Evolutionary conservation across 2,329 filamentous ascomycete genomes (phyloP), one percentile per base, ranked within the genome.

Genomic region (Calonectria henricotiae): DNA sequence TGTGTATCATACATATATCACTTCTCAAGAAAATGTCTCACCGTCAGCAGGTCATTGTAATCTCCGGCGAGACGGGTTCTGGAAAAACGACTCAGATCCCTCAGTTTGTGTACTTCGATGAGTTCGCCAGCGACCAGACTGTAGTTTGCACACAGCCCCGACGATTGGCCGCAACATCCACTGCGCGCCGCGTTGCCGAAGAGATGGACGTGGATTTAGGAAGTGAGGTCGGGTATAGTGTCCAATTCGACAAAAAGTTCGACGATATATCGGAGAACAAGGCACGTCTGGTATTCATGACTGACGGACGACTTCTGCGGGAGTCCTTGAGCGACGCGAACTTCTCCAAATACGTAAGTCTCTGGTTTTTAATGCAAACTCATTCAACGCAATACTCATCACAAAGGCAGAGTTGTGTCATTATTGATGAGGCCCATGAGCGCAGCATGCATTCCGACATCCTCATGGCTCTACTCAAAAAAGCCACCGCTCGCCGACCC

Each of bases 51-150:
- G 47, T 51, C 17, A 32, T 51, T 12, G n/a, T 51, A 4, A 5
- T 51, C 6, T 51, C 47, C 1, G 47, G 25, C 12, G 47, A 32
- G 12, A 30, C 17, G 1, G 47, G 27, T 6, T 51, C 47, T 1
- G 47, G 47, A 4, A 51, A 51, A 15, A n/a, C 47, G 15, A 51
- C 47, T 13, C 47, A 51, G 9, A 51, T 51, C 27, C 47, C 47
- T 1, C 47, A 51, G 47, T 51, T 51, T 8, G 47, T 51, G 25
- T 32, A 17, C 25, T 51, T 51, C 15, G 47, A 51, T 7, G 47
- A 51, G 27, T 51, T 30, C 4, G 27, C 15, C 25, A 17, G 25
- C 2, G 15, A 25, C 23, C 6, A 30, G 27, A 32, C 47, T 12
- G 15, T 51, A 3, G 47, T 23, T 25, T 51, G 47, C 15, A 51